phyloP scores from a whole-genome alignment of 768 basidiomycete species.

The Amanita phalloides region DNA sequence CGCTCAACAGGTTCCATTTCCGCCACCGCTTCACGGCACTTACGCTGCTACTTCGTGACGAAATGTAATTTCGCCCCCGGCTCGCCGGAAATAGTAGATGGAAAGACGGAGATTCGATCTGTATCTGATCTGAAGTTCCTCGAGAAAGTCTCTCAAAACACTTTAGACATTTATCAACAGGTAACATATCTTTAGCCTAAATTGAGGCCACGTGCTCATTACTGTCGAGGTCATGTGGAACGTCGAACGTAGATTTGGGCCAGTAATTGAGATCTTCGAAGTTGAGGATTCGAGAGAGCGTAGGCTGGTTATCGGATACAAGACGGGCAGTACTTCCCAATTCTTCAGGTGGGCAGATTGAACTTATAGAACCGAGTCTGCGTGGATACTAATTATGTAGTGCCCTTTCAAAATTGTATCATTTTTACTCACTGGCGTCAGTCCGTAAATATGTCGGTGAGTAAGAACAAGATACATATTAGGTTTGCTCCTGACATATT shows the following conservation, averaged over 20 bases:
- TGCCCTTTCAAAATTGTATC: constrained; percentile 90
- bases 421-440: constrained; percentile 93
- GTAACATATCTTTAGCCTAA: constrained; percentile 12
- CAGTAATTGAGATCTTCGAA: constrained; percentile 93
- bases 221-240: constrained; percentile 59
- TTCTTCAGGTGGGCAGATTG: constrained; percentile 54
- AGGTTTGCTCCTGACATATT: not conserved
- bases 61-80: constrained; percentile 72
- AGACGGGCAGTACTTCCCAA: constrained; percentile 82
- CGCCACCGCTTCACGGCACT: constrained; percentile 76
- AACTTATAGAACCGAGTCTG: not conserved
- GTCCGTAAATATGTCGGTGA: constrained; percentile 91
- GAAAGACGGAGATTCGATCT: constrained; percentile 72
- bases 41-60: constrained; percentile 94
- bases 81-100: constrained; percentile 28
- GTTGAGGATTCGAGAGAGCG: constrained; percentile 89
- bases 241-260: constrained; percentile 76
- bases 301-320: constrained; percentile 92
- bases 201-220: constrained; percentile 3
- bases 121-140: constrained; percentile 88
- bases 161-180: constrained; percentile 84
- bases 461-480: constrained; percentile 12
- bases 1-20: constrained; percentile 85
- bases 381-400: constrained; percentile 22
- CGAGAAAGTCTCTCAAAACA: constrained; percentile 89